These are phyloP conservation scores for Yamadazyma nakazawae DNA, from an alignment of 805 yeast species.

Conservation along the genomic window DNA sequence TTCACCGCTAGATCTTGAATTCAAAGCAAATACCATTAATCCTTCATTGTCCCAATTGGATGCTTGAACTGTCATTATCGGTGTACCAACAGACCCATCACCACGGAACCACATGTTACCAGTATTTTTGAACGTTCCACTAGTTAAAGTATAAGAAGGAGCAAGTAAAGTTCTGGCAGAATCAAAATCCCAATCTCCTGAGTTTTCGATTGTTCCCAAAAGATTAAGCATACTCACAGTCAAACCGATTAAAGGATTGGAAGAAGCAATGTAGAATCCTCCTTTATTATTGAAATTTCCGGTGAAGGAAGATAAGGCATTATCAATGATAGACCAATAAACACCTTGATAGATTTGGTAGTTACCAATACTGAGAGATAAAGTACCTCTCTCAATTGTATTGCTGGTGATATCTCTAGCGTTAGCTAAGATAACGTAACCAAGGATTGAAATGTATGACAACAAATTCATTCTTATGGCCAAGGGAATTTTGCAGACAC, in stretches of 20 bases:
- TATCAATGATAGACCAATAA: constrained; percentile 25
- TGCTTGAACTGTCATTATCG: constrained; percentile 15
- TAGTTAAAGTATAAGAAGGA: constrained; percentile 18
- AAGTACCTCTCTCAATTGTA: constrained; percentile 17
- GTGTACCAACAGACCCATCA: constrained; percentile 16
- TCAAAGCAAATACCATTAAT: constrained; percentile 16
- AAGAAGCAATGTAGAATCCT: constrained; percentile 20
- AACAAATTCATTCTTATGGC: neutral
- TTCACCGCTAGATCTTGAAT: constrained; percentile 10
- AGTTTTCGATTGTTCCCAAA: constrained; percentile 11
- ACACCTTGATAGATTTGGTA: constrained; percentile 20
- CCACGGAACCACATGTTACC: constrained; percentile 25
- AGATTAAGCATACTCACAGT: constrained; percentile 12
- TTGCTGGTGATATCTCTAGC: constrained; percentile 15
- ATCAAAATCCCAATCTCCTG: constrained; percentile 24
- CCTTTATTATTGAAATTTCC: constrained; percentile 23
- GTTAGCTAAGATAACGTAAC: constrained; percentile 1
- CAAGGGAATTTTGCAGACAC: neutral
- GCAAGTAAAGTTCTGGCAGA: constrained; percentile 16
- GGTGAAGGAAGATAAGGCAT: constrained; percentile 18
- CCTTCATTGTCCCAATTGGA: constrained; percentile 19
- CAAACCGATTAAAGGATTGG: constrained; percentile 15
- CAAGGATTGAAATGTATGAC: neutral
- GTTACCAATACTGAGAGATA: constrained; percentile 18
- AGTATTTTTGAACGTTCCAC: constrained; percentile 18